A percentile compares a stretch with the other conserved stretches of the same genome.
Evolutionary conservation across 257 asterid genomes (phyloP).

Genomic region (Solanum piurae): DNA sequence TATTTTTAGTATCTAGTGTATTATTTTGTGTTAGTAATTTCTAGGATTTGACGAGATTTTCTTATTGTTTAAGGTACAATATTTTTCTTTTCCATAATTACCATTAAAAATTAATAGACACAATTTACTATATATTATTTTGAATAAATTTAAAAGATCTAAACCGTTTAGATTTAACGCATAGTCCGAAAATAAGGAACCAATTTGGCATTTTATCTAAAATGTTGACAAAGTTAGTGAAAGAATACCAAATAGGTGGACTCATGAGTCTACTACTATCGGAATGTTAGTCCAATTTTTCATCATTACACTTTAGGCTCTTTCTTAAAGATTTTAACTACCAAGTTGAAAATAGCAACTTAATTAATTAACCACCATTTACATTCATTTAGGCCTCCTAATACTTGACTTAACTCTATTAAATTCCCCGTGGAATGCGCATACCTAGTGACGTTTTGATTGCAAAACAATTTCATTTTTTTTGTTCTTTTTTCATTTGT

Average conservation of each 20-base stretch:
- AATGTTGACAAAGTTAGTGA: not conserved
- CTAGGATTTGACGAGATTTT: not conserved
- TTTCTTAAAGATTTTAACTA: not conserved
- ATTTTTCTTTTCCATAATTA: not conserved
- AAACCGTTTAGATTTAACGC: too few species aligned
- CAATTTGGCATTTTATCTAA: not conserved
- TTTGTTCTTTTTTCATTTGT: not conserved
- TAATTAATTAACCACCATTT: not conserved
- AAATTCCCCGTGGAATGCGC: not conserved
- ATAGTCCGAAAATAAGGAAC: not conserved
- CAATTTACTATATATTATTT: not conserved
- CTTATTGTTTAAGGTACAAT: too few species aligned
- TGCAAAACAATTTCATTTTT: not conserved
- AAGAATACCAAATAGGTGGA: not conserved
- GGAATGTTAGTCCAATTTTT: not conserved
- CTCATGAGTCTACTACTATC: not conserved
- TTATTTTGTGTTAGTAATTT: not conserved
- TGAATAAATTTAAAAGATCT: too few species aligned
- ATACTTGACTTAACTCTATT: not conserved
- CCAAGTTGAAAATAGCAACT: not conserved
- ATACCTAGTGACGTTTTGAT: not conserved
- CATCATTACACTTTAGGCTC: not conserved
- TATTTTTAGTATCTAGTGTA: not conserved
- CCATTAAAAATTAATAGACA: not conserved
- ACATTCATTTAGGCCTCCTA: not conserved